These are phyloP conservation scores for bread wheat (Triticum aestivum) DNA, from an alignment of 176 grass and related monocot genomes.

Conservation along the genomic window IWGSC_CS_RefSeq_v2.1 NC_057804.1:659635659-659636158, in stretches of 20 bases:
- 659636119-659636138: conserved; percentile 53
- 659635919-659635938: not conserved
- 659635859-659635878: not conserved
- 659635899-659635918: not conserved
- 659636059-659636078: not conserved
- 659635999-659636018: not conserved
- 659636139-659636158: conserved; percentile 50
- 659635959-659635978: not conserved
- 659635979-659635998: not conserved
- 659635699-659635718: not conserved
- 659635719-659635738: too few relatives aligned
- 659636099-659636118: conserved; percentile 30
- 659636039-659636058: not conserved
- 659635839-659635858: conserved; percentile 6
- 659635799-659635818: conserved; percentile 13
- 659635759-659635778: not conserved
- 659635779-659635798: not conserved
- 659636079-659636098: not conserved
- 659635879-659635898: not conserved
- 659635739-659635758: not conserved
- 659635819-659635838: not conserved
- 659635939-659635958: not conserved
- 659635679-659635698: not conserved
- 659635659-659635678: not conserved
- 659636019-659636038: not conserved